Conservation (phyloP, 2,329 filamentous ascomycete species). For the Cryphonectria radicalis region DNA sequence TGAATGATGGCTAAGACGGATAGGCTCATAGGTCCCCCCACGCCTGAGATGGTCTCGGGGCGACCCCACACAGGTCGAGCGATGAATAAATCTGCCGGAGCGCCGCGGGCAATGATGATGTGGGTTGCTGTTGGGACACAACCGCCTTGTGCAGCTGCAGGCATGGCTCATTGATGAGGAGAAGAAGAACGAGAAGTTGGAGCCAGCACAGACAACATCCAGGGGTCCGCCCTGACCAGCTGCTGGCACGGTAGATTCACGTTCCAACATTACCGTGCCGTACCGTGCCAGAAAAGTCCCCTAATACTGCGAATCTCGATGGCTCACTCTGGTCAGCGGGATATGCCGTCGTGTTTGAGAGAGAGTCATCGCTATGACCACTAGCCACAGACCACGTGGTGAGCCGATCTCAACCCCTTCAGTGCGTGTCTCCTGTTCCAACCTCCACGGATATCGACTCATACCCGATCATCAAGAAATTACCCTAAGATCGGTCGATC, state of each 20-base stretch:
- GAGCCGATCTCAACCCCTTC: conserved; percentile 3
- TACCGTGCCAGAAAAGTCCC: background rate
- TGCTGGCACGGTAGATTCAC: background rate
- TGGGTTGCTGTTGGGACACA: background rate
- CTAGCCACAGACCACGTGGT: conserved; percentile 8
- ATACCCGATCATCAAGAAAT: background rate
- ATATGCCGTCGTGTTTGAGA: background rate
- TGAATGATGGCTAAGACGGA: background rate
- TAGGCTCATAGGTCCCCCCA: background rate
- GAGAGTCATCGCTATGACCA: background rate
- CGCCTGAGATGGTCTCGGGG: background rate
- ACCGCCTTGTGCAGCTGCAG: background rate
- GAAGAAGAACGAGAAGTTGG: background rate
- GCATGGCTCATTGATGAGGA: background rate
- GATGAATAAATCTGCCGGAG: background rate
- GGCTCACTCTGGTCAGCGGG: background rate
- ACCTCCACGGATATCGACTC: background rate
- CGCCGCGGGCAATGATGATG: background rate
- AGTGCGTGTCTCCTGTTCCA: background rate
- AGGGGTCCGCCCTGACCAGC: background rate
- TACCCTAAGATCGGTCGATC: conserved; percentile 2
- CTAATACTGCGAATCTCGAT: background rate
- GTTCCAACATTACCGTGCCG: background rate
- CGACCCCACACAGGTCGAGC: background rate
- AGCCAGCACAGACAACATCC: background rate